These are phyloP conservation scores for Verticillium zaregamsianum DNA, from an alignment of 2,329 filamentous ascomycete species.

Conservation along the genomic window DNA sequence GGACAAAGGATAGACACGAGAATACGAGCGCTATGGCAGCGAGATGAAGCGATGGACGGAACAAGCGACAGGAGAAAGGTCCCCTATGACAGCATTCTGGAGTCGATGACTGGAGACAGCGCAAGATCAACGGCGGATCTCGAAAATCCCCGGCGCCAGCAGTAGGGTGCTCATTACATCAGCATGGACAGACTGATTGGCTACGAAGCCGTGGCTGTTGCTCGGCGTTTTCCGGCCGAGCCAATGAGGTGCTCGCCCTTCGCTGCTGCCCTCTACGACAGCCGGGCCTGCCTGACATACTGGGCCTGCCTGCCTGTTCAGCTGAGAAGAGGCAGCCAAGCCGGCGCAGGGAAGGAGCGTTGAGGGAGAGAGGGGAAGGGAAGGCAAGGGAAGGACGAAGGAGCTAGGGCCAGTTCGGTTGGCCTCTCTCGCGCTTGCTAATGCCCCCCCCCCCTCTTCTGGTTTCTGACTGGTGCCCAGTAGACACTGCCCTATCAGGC, in stretches of 20 bases:
- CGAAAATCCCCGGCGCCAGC: conserved; percentile 4
- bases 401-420: background rate
- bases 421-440: background rate
- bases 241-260: background rate
- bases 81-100: background rate
- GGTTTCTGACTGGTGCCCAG: background rate
- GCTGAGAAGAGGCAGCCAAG: background rate
- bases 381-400: background rate
- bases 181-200: background rate
- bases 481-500: background rate
- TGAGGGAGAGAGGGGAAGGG: background rate
- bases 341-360: background rate
- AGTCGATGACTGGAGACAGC: background rate
- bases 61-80: background rate
- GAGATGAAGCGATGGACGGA: background rate
- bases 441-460: background rate
- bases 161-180: conserved; percentile 1
- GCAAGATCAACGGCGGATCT: background rate
- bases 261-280: background rate
- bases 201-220: background rate
- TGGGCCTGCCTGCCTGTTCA: background rate
- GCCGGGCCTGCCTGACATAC: background rate
- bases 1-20: background rate
- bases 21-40: background rate
- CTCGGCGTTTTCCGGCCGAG: background rate